Evolutionary conservation across 306 rosid genomes (phyloP).

Genomic region (Myrica gale): DNA sequence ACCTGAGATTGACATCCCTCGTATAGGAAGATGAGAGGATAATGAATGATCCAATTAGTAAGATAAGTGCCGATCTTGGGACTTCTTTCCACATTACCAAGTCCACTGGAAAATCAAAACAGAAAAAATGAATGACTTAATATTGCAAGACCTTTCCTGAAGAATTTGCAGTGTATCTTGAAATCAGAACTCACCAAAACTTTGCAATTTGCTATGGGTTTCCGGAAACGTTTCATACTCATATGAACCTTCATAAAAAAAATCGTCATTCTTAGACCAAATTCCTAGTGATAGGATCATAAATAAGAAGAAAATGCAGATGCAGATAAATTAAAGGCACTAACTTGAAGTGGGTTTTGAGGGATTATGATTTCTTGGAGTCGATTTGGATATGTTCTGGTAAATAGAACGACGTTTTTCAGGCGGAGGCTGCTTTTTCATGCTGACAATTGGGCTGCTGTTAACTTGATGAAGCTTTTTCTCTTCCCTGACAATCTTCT

Average conservation of each 20-base stretch:
- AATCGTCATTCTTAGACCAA: conserved; percentile 18
- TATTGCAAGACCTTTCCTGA: background rate
- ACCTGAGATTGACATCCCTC: conserved; percentile 74
- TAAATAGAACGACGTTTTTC: conserved; percentile 36
- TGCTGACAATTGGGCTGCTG: conserved; percentile 29
- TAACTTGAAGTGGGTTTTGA: conserved; percentile 44
- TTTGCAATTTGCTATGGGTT: conserved; percentile 68
- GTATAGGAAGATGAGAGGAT: conserved; percentile 69
- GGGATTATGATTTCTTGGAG: conserved; percentile 39
- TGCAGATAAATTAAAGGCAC: conserved; percentile 16
- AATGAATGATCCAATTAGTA: conserved; percentile 68
- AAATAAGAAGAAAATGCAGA: background rate
- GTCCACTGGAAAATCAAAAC: conserved; percentile 51
- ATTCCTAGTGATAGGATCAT: background rate
- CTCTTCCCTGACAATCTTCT: conserved; percentile 7
- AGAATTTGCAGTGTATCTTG: background rate
- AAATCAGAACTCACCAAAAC: conserved; percentile 58
- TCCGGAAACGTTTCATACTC: conserved; percentile 48
- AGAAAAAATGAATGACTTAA: background rate
- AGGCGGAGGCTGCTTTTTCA: conserved; percentile 46
- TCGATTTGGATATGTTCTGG: conserved; percentile 36
- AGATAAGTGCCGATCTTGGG: conserved; percentile 74
- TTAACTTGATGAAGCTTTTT: conserved; percentile 41
- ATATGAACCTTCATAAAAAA: conserved; percentile 36
- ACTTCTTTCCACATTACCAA: conserved; percentile 88